Conservation (phyloP, 1,284 basidiomycete species). For the Austropuccinia psidii region DNA sequence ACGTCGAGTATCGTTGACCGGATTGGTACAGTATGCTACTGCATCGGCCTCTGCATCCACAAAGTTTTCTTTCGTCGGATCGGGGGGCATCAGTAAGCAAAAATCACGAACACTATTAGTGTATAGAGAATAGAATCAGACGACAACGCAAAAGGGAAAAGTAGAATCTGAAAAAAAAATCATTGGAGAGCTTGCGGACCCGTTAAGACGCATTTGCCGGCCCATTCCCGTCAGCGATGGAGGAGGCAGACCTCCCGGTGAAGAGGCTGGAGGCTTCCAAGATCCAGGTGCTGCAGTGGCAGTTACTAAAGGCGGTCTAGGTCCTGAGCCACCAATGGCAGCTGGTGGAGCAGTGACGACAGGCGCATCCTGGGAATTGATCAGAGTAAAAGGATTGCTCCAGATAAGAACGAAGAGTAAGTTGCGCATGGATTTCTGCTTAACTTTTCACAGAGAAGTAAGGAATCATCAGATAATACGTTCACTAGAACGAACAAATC, state of each 20-base stretch:
- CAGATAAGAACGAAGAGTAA: too few relatives aligned
- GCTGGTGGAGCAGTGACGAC: conserved; percentile 4
- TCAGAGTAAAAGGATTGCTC: too few relatives aligned
- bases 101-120: conserved; percentile 41
- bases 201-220: conserved; percentile 20
- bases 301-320: conserved; percentile 4
- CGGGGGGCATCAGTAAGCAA: conserved; percentile 44
- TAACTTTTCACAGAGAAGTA: too few relatives aligned
- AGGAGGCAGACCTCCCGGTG: conserved; percentile 1
- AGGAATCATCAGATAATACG: too few relatives aligned
- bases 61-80: conserved; percentile 43
- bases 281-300: conserved; percentile 10
- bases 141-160: neutral
- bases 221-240: conserved; percentile 27
- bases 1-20: conserved; percentile 42
- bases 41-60: conserved; percentile 45
- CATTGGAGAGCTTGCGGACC: neutral
- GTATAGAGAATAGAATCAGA: neutral
- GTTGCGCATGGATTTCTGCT: too few relatives aligned
- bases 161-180: neutral
- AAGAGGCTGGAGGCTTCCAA: conserved; percentile 39
- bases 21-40: conserved; percentile 44
- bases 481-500: too few relatives aligned
- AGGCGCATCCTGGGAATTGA: too few relatives aligned
- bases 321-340: conserved; percentile 20